A percentile compares a stretch with the other conserved stretches of the same genome.
These are phyloP conservation scores for Candolleomyces efflorescens DNA, from an alignment of 768 basidiomycete genomes.

Conservation along the genomic window DNA sequence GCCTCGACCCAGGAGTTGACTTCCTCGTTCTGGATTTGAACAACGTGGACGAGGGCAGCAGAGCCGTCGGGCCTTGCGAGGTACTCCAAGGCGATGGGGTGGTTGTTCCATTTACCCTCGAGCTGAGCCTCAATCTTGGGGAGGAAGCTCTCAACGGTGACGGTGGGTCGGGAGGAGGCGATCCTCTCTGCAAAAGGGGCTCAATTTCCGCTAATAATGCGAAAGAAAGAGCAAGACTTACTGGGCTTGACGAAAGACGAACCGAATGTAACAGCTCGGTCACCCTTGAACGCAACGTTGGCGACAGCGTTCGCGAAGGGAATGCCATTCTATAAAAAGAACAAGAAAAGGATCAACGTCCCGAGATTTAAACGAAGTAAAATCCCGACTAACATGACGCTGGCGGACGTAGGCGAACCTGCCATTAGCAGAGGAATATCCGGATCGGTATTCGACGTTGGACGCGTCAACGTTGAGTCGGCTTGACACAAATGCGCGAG, in stretches of 20 bases:
- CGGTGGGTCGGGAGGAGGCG: constrained; percentile 27
- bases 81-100: constrained; percentile 34
- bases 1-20: constrained; percentile 50
- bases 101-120: constrained; percentile 29
- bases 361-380: not conserved
- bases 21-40: constrained; percentile 27
- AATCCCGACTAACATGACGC: constrained; percentile 4
- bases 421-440: constrained; percentile 20
- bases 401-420: constrained; percentile 16
- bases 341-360: not conserved
- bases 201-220: constrained; percentile 15
- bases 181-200: constrained; percentile 13
- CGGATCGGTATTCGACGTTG: constrained; percentile 21
- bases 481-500: constrained; percentile 21
- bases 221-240: constrained; percentile 17
- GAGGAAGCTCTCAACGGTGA: constrained; percentile 25
- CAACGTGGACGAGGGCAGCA: constrained; percentile 32
- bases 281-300: constrained; percentile 26
- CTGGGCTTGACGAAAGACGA: constrained; percentile 28
- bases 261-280: constrained; percentile 28
- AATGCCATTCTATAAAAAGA: constrained; percentile 19
- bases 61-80: constrained; percentile 33
- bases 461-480: constrained; percentile 19
- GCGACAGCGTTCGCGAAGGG: constrained; percentile 32
- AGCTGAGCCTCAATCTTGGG: constrained; percentile 14